Base-by-base conservation (phyloP, 495 filamentous ascomycete genomes). In the Daldinia grandis region DNA sequence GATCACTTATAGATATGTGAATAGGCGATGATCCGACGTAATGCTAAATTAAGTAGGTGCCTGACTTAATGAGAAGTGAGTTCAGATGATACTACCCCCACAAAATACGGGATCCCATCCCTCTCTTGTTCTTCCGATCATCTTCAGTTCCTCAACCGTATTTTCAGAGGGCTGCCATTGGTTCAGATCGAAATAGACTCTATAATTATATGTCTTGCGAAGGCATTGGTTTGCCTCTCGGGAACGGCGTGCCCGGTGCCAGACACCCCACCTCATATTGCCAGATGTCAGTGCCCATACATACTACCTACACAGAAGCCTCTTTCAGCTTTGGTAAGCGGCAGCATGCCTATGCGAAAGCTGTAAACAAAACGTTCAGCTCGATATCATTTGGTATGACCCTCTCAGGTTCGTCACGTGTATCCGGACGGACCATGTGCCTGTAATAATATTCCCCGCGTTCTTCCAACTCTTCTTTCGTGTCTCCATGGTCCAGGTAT, bases 231-330 rank as follows among this genome's bases (percentile, higher is more conserved):
- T 47, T 47, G 19, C 42, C 9, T 12, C 19, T 47, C 6, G 19
- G 8, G 19, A 24, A 47, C 7, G 17, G 42, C 42, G 19, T 24
- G 9, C 42, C 19, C 10, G 42, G 42, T 4, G 19, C 42, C 9
- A 47, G 19, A 47, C 42, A 47, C 42, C 42, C 42, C 9, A 47
- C 42, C 42, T 47, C 42, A 47, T 47, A 47, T 24, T 47, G 42
- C 17, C 42, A 24, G 3, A 47, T 47, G 3, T 47, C 42, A 0
- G 0, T 12, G 12, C 42, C 42, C 42, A 14, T 3, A 21, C 42
- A 47, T 1, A 21, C 6, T 21, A 24, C 8, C 8, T 47, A 7
- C 12, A 47, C 0, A 47, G 19, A 24, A 24, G 42, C 42, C 17
- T 47, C 42, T 21, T 21, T 47, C 0, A 47, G 42, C 17, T 21